These are phyloP conservation scores for Geoglossum glabrum DNA, from an alignment of 495 filamentous ascomycete genomes.

Conservation along the genomic window DNA sequence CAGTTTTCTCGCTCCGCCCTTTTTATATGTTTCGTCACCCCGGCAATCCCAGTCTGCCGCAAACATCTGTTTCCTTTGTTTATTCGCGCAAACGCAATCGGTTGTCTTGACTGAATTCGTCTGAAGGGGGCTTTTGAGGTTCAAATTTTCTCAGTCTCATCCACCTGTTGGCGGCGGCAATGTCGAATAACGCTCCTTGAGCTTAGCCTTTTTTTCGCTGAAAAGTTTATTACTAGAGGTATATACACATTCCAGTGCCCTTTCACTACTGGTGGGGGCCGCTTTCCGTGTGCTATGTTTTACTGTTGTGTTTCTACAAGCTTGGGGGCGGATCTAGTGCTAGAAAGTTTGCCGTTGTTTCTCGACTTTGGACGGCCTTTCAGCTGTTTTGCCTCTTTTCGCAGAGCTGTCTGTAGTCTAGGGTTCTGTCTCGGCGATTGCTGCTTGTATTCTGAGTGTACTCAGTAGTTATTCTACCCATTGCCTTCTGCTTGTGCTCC, in stretches of 20 bases:
- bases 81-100: background rate
- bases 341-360: background rate
- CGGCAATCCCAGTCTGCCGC: background rate
- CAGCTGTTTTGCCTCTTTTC: background rate
- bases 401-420: slow-evolving; percentile 1
- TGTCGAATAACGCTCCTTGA: background rate
- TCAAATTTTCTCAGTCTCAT: background rate
- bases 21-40: background rate
- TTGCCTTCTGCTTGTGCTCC: slow-evolving; percentile 1
- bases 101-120: background rate
- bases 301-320: background rate
- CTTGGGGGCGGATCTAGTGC: background rate
- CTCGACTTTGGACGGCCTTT: background rate
- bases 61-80: background rate
- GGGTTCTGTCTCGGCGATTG: background rate
- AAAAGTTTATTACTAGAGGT: background rate
- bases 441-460: background rate
- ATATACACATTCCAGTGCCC: background rate
- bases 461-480: too few relatives aligned
- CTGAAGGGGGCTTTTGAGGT: background rate
- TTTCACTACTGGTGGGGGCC: background rate
- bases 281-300: background rate
- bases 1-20: background rate
- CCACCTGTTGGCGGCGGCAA: background rate
- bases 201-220: background rate